Evolutionary conservation across 345 rosid genomes (phyloP), one percentile per base, ranked within the genome.

Genomic region (Isatis tinctoria): DNA sequence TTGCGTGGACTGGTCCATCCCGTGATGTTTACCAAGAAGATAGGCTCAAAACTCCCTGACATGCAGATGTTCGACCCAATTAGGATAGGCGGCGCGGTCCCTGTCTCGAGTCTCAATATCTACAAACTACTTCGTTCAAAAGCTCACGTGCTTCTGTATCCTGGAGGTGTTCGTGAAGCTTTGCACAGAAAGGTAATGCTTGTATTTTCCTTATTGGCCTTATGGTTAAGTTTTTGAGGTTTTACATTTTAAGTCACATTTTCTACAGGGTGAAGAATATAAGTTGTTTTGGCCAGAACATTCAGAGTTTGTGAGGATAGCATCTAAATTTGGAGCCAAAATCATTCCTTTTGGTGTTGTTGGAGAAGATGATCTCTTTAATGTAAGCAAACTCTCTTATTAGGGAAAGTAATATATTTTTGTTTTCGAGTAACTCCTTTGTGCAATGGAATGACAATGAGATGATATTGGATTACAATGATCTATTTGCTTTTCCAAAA

Each of bases 101-200:
- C 91, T 8, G 92, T 89, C 61, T 78, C 93, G 1, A 80, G 70
- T 58, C 63, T 78, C 53, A 87, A 83, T 68, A 80, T 92, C 64
- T 86, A 79, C 84, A 89, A 80, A 65, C 81, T 92, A 33, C 65
- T 92, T 5, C 83, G 88, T 28, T 78, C 91, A 67, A 89, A 89
- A 20, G 74, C 92, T 73, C 93, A 89, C 53, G 85, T 78, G 72
- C 70, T 76, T 26, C 75, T 89, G 51, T 89, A 86, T 71, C 93
- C 93, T 7, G 97, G 97, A 60, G 96, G 93, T 60, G 74, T 68
- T 48, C 93, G 93, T 2, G 97, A 92, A 80, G 93, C 90, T 60
- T 74, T 82, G 59, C 97, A 91, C 33, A 56, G 86, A 60, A 88
- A 88, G 90, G 90, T 86, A 22, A 67, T 7, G 35, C 35, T 65